Conservation (phyloP, 352 stramenopile species). For the Thalassiosira livingstoniorum region DNA sequence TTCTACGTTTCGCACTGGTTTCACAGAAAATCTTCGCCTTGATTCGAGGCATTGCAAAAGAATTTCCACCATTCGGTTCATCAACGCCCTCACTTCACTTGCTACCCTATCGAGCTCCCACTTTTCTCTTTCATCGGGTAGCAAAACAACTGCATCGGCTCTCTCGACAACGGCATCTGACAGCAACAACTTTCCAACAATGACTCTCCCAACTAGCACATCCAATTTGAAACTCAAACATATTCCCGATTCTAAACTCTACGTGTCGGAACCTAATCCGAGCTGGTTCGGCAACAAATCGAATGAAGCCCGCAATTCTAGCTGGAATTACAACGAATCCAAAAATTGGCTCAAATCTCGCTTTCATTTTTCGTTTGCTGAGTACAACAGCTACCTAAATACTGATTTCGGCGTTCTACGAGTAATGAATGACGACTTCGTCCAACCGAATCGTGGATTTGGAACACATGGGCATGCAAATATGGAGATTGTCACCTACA, state of each 20-base stretch:
- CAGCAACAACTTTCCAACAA: neutral
- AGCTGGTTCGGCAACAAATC: slow-evolving; percentile 77
- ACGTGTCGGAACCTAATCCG: slow-evolving; percentile 76
- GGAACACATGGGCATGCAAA: slow-evolving; percentile 78
- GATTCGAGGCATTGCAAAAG: neutral
- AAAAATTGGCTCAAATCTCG: slow-evolving; percentile 86
- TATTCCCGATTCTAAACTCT: slow-evolving; percentile 66
- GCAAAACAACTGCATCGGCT: neutral
- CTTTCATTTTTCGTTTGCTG: slow-evolving; percentile 89
- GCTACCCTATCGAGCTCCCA: neutral
- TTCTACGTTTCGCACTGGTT: too few relatives aligned
- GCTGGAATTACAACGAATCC: slow-evolving; percentile 62
- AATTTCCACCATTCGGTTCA: neutral
- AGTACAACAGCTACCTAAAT: slow-evolving; percentile 82
- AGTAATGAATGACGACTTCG: slow-evolving; percentile 89
- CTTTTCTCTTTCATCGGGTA: neutral
- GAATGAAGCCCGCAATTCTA: slow-evolving; percentile 60
- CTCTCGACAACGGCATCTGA: neutral
- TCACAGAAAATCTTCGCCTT: too few relatives aligned
- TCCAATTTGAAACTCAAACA: slow-evolving; percentile 16
- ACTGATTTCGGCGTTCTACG: slow-evolving; percentile 84
- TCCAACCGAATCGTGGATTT: slow-evolving; percentile 86
- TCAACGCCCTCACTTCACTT: neutral
- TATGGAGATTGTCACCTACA: slow-evolving; percentile 88
- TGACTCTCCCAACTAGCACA: neutral